These are phyloP conservation scores for Tylopilus vinaceipallidus DNA, from an alignment of 768 basidiomycete species.

Conservation along the genomic window DNA sequence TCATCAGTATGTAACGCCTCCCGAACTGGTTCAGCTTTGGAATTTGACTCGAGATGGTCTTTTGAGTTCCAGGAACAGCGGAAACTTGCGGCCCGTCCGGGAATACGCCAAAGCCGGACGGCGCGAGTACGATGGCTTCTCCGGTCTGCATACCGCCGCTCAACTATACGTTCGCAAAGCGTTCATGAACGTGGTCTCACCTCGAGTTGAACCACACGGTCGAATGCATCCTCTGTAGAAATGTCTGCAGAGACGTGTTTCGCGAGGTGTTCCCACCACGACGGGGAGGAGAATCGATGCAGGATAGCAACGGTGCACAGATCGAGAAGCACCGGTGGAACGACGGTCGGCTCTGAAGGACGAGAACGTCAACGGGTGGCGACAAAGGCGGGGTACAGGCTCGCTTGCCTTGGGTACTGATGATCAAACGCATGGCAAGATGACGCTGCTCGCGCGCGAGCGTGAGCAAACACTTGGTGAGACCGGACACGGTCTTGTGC, in stretches of 20 bases:
- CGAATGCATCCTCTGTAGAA: slow-evolving; percentile 56
- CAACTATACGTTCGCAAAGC: background rate
- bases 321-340: slow-evolving; percentile 65
- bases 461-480: slow-evolving; percentile 56
- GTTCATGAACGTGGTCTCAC: slow-evolving; percentile 32
- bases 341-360: slow-evolving; percentile 63
- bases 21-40: slow-evolving; percentile 48
- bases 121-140: slow-evolving; percentile 66
- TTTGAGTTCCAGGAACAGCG: slow-evolving; percentile 3
- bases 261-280: slow-evolving; percentile 71
- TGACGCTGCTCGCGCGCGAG: slow-evolving; percentile 71
- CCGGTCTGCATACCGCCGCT: slow-evolving; percentile 50
- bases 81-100: slow-evolving; percentile 14
- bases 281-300: slow-evolving; percentile 72
- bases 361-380: background rate
- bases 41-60: slow-evolving; percentile 13
- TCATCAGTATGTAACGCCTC: slow-evolving; percentile 56
- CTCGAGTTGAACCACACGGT: slow-evolving; percentile 62
- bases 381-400: background rate
- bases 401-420: slow-evolving; percentile 66
- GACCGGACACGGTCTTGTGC: slow-evolving; percentile 43
- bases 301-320: slow-evolving; percentile 64
- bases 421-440: slow-evolving; percentile 66
- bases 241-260: slow-evolving; percentile 69
- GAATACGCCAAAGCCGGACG: slow-evolving; percentile 55